phyloP scores from a whole-genome alignment of 768 basidiomycete genomes.

The Agaricus blazei region DNA sequence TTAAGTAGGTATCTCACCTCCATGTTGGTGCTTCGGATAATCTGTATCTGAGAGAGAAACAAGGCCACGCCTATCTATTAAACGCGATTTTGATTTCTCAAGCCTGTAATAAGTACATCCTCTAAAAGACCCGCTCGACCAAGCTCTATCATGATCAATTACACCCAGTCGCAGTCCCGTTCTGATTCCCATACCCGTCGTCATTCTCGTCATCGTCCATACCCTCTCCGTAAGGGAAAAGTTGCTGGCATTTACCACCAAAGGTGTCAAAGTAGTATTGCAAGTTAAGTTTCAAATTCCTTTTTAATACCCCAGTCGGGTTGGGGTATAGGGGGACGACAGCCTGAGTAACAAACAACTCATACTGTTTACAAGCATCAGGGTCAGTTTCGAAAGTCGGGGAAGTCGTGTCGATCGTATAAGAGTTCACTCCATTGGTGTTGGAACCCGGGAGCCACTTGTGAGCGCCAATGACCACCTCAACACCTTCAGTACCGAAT shows the following conservation, averaged over 20 bases:
- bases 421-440: slow-evolving; percentile 10
- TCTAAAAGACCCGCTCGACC: too few species aligned
- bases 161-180: too few species aligned
- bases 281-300: slow-evolving; percentile 12
- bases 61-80: too few species aligned
- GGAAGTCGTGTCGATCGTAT: slow-evolving; percentile 11
- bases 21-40: too few species aligned
- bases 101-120: too few species aligned
- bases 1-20: too few species aligned
- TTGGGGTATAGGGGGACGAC: slow-evolving; percentile 16
- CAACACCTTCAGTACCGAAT: not conserved
- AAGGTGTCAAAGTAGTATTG: slow-evolving; percentile 8
- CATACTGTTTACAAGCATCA: slow-evolving; percentile 11
- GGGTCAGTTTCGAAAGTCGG: slow-evolving; percentile 7
- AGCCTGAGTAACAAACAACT: slow-evolving; percentile 13
- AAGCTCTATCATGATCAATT: too few species aligned
- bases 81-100: too few species aligned
- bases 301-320: slow-evolving; percentile 13
- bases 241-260: slow-evolving; percentile 3
- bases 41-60: too few species aligned
- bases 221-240: slow-evolving; percentile 12
- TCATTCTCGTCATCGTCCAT: too few species aligned
- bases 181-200: too few species aligned
- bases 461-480: not conserved
- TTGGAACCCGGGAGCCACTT: slow-evolving; percentile 15